A percentile compares a stretch with the other conserved stretches of the same genome.
phyloP scores from a whole-genome alignment of 228 moss, liverwort and hornwort species.

The Sphagnum fallax region DNA sequence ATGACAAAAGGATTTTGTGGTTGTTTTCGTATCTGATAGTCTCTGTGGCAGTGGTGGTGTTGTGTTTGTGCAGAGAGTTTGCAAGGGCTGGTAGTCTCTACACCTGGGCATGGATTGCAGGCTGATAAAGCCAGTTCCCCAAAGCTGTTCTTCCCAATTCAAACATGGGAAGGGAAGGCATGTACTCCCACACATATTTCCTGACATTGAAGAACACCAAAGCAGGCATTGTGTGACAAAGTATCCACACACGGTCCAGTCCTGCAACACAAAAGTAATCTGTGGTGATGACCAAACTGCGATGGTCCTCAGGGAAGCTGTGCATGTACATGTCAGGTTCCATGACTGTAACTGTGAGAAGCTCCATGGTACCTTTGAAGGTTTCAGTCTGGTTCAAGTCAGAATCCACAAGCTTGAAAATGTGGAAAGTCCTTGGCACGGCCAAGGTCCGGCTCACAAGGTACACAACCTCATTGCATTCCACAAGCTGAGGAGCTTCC shows the following conservation, averaged over 20 bases:
- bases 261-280: conserved; percentile 36
- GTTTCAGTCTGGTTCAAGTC: conserved; percentile 26
- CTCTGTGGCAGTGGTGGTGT: too few relatives aligned
- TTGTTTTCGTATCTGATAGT: too few relatives aligned
- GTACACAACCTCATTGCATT: conserved; percentile 20
- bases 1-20: too few relatives aligned
- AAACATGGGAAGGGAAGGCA: conserved; percentile 33
- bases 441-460: conserved; percentile 21
- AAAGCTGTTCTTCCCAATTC: not conserved
- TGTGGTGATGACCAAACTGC: conserved; percentile 17
- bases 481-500: conserved; percentile 39
- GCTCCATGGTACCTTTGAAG: conserved; percentile 39
- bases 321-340: conserved; percentile 26
- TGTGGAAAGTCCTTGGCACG: conserved; percentile 31
- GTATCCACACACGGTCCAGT: conserved; percentile 37
- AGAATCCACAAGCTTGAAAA: conserved; percentile 38
- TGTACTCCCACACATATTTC: conserved; percentile 33
- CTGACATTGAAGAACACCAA: conserved; percentile 20
- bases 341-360: conserved; percentile 29
- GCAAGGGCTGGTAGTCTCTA: not conserved
- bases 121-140: conserved; percentile 22
- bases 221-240: conserved; percentile 28
- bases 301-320: conserved; percentile 23
- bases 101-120: conserved; percentile 33
- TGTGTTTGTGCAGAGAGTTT: too few relatives aligned